Evolutionary conservation across 1,284 basidiomycete genomes (phyloP).

Genomic region (Ganoderma multipileum): DNA sequence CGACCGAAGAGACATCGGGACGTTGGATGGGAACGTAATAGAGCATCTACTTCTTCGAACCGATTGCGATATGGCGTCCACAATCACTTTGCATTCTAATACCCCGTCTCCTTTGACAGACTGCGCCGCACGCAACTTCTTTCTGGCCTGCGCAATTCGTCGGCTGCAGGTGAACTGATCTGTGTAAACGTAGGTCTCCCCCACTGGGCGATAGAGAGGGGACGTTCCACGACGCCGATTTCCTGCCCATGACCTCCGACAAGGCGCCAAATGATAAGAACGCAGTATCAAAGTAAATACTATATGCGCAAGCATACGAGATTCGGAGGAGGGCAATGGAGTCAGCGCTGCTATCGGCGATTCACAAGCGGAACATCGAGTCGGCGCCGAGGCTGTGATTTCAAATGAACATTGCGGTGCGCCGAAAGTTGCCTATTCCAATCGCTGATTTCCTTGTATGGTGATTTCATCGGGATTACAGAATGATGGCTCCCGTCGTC

Average conservation of each 20-base stretch:
- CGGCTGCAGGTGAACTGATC: background rate
- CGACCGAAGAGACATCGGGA: background rate
- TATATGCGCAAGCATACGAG: too few species aligned
- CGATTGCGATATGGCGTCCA: background rate
- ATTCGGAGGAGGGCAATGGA: background rate
- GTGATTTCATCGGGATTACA: background rate
- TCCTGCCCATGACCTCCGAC: background rate
- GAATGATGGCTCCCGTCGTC: background rate
- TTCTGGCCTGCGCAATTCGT: background rate
- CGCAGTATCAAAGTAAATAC: background rate
- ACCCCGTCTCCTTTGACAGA: background rate
- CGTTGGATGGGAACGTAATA: background rate
- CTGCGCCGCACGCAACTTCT: background rate
- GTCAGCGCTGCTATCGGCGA: background rate
- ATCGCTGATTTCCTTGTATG: background rate
- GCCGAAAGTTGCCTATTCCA: background rate
- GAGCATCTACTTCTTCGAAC: background rate
- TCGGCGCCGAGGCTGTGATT: conserved; percentile 7
- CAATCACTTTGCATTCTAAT: background rate
- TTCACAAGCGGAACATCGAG: background rate
- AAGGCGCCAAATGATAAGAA: background rate
- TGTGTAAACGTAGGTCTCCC: background rate
- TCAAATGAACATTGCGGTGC: conserved; percentile 1
- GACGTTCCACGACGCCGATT: background rate
- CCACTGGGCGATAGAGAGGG: background rate